phyloP scores from a whole-genome alignment of 331 rosid species.

The Malus hybrid region DNA sequence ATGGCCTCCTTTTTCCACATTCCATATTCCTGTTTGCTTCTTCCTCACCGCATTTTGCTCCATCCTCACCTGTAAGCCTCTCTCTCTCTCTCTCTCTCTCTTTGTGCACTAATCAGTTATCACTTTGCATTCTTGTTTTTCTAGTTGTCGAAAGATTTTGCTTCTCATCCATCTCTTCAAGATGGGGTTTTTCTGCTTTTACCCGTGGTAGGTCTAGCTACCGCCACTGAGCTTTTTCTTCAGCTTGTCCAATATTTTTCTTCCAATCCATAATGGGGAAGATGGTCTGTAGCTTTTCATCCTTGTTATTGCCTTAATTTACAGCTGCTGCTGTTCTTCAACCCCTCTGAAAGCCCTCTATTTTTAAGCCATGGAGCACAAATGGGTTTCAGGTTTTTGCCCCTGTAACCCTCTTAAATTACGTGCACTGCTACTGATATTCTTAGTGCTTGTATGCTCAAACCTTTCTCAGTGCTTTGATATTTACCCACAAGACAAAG shows the following conservation, averaged over 20 bases:
- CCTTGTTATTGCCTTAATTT: not conserved
- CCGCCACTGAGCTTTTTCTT: constrained; percentile 7
- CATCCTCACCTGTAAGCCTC: constrained; percentile 21
- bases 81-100: not conserved
- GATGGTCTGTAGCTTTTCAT: constrained; percentile 10
- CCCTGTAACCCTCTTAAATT: constrained; percentile 4
- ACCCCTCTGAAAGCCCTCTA: not conserved
- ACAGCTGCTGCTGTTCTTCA: not conserved
- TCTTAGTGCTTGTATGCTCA: constrained; percentile 25
- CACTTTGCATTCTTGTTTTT: not conserved
- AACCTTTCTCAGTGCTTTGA: constrained; percentile 40
- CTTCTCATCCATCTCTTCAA: not conserved
- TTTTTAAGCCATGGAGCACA: constrained; percentile 28
- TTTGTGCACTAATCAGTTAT: not conserved
- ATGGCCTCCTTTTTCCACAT: constrained; percentile 1
- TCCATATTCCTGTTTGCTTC: not conserved
- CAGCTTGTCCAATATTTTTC: not conserved
- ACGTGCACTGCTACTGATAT: constrained; percentile 27
- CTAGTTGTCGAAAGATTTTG: not conserved
- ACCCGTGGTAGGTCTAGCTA: not conserved
- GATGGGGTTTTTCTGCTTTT: not conserved
- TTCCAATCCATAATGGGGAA: constrained; percentile 3
- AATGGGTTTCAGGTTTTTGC: constrained; percentile 21
- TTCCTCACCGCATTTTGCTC: not conserved
- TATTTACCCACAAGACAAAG: constrained; percentile 58